phyloP scores from a whole-genome alignment of 345 rosid species.

The Limnanthes douglasii region DNA sequence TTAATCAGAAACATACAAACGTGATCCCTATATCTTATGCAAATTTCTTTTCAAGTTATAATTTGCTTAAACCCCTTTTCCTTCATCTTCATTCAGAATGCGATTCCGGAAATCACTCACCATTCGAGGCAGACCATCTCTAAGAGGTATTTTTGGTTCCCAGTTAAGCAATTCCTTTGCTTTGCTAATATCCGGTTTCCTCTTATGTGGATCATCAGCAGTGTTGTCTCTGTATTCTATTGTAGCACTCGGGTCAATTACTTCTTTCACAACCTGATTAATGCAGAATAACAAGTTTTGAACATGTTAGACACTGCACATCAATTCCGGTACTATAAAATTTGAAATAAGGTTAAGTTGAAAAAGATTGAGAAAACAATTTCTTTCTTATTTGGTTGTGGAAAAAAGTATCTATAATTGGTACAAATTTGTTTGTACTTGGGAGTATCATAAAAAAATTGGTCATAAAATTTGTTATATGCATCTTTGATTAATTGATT shows the following conservation, averaged over 20 bases:
- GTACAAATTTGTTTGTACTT: background rate
- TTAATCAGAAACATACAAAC: too few species aligned
- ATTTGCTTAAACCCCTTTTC: slow-evolving; percentile 43
- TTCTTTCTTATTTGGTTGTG: background rate
- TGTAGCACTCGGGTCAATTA: slow-evolving; percentile 86
- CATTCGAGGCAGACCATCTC: slow-evolving; percentile 89
- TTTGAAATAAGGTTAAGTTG: background rate
- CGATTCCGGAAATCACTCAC: slow-evolving; percentile 79
- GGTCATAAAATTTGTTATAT: background rate
- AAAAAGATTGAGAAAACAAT: background rate
- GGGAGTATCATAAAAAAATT: background rate
- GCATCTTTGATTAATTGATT: background rate
- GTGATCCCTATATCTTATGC: too few species aligned
- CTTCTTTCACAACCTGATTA: slow-evolving; percentile 71
- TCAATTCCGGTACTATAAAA: background rate
- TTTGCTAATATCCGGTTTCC: slow-evolving; percentile 90
- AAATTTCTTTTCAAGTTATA: too few species aligned
- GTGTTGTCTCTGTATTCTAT: slow-evolving; percentile 85
- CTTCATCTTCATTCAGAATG: slow-evolving; percentile 77
- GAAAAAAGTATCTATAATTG: background rate
- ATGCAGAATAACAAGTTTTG: background rate
- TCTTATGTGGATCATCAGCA: slow-evolving; percentile 90
- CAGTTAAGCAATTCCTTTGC: slow-evolving; percentile 86
- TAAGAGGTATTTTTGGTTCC: slow-evolving; percentile 76
- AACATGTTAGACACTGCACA: slow-evolving; percentile 1